A percentile compares a stretch with the other conserved stretches of the same genome.
phyloP scores from a whole-genome alignment of 768 basidiomycete genomes.

The Tulasnella sp. region DNA sequence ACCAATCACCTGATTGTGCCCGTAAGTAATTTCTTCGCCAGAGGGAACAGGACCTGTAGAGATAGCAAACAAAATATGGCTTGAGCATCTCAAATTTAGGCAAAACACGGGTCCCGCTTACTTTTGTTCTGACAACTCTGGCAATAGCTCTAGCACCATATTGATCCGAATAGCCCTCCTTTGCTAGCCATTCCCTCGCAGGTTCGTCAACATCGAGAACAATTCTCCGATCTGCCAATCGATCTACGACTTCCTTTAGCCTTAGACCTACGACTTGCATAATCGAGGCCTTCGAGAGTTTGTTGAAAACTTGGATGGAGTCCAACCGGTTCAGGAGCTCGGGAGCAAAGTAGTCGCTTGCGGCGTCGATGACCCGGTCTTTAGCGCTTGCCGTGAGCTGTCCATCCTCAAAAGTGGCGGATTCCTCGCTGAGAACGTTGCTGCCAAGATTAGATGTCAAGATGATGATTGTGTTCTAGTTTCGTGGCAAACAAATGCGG shows the following conservation, averaged over 20 bases:
- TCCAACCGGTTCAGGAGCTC: constrained; percentile 86
- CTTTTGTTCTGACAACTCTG: constrained; percentile 61
- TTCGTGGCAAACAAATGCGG: background rate
- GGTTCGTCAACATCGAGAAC: constrained; percentile 54
- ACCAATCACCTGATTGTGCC: constrained; percentile 59
- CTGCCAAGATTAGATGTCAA: constrained; percentile 81
- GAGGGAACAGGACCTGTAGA: constrained; percentile 53
- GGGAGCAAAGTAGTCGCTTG: constrained; percentile 74
- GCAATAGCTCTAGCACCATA: constrained; percentile 77
- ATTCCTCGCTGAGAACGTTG: constrained; percentile 60
- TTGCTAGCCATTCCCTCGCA: constrained; percentile 58
- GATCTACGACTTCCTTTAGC: constrained; percentile 56
- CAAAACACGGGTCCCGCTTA: too few relatives aligned
- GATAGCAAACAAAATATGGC: background rate
- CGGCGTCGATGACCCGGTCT: constrained; percentile 59
- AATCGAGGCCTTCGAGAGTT: constrained; percentile 62
- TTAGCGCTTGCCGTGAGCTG: constrained; percentile 51
- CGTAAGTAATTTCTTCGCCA: constrained; percentile 68
- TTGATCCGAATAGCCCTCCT: constrained; percentile 68
- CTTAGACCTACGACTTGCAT: constrained; percentile 70
- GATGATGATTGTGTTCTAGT: constrained; percentile 81
- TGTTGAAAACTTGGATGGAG: constrained; percentile 76
- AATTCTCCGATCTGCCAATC: constrained; percentile 57
- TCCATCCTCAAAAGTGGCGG: constrained; percentile 54
- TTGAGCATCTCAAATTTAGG: background rate